These are phyloP conservation scores for Inonotus obliquus DNA, from an alignment of 1,284 basidiomycete species.

Conservation along the genomic window DNA sequence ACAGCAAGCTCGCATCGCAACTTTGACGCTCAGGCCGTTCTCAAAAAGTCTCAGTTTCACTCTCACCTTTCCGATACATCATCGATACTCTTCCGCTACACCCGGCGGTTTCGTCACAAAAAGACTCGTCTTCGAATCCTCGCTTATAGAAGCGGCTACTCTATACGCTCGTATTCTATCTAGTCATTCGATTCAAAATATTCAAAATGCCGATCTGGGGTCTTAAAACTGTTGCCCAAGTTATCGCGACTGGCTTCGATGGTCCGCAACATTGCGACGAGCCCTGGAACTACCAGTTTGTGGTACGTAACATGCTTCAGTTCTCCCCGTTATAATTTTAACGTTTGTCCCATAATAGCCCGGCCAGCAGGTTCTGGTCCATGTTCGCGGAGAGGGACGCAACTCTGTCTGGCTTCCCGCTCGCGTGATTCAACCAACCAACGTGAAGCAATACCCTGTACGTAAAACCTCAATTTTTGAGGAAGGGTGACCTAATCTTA, in stretches of 20 bases:
- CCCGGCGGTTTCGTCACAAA: neutral
- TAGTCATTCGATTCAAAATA: neutral
- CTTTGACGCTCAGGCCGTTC: neutral
- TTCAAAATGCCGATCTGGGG: conserved; percentile 20
- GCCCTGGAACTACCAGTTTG: conserved; percentile 18
- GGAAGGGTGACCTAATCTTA: neutral
- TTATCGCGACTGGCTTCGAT: conserved; percentile 19
- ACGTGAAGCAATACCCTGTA: conserved; percentile 14
- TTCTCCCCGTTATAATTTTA: neutral
- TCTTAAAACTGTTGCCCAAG: conserved; percentile 20
- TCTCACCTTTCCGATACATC: neutral
- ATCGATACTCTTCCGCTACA: conserved; percentile 7
- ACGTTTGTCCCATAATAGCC: neutral
- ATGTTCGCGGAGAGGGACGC: conserved; percentile 18
- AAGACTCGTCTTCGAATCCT: neutral
- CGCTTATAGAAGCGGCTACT: neutral
- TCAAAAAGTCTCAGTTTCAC: conserved; percentile 5
- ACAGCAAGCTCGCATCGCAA: conserved; percentile 2
- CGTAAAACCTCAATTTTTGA: neutral
- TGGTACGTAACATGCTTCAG: conserved; percentile 2
- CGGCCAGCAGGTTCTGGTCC: conserved; percentile 17
- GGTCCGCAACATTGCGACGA: conserved; percentile 20
- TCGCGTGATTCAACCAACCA: conserved; percentile 15
- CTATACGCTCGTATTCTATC: neutral
- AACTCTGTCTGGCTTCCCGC: conserved; percentile 17